Percentiles rank a stretch among this genome's conserved stretches.
Conservation (phyloP, 164 flowering plant genomes). For the Macadamia tetraphylla region DNA sequence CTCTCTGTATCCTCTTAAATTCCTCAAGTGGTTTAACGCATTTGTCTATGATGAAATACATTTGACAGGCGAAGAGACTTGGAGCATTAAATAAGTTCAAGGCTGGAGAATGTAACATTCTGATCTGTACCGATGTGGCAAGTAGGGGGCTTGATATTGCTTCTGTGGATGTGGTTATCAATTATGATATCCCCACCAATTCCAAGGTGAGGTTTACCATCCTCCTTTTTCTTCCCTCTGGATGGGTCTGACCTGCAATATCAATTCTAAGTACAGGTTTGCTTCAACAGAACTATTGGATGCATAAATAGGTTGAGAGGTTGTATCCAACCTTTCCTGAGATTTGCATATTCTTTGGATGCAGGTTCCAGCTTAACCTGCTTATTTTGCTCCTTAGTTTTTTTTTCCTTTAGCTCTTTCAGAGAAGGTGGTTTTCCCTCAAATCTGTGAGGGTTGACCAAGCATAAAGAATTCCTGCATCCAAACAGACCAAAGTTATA, state of each 20-base stretch:
- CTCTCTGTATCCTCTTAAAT: too few relatives aligned
- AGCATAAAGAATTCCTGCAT: not conserved
- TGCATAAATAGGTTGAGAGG: too few relatives aligned
- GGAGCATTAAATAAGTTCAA: conserved; percentile 87
- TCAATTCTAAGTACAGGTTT: too few relatives aligned
- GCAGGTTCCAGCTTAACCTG: not conserved
- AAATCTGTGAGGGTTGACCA: not conserved
- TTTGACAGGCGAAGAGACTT: conserved; percentile 67
- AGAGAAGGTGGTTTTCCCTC: not conserved
- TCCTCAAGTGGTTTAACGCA: not conserved
- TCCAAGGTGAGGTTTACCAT: conserved; percentile 55
- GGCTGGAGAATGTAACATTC: conserved; percentile 84
- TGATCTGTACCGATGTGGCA: conserved; percentile 91
- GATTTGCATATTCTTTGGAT: too few relatives aligned
- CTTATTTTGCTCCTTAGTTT: not conserved
- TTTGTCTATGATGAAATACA: not conserved
- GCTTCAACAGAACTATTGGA: too few relatives aligned
- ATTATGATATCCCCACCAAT: conserved; percentile 82
- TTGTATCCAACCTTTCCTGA: too few relatives aligned
- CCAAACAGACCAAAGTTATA: not conserved
- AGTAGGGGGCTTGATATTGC: conserved; percentile 98
- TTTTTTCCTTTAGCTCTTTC: not conserved
- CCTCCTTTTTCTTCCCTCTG: not conserved
- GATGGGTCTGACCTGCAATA: too few relatives aligned
- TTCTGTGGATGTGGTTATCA: conserved; percentile 87